phyloP scores from a whole-genome alignment of 1,284 basidiomycete species.

The Moesziomyces sp. region DNA sequence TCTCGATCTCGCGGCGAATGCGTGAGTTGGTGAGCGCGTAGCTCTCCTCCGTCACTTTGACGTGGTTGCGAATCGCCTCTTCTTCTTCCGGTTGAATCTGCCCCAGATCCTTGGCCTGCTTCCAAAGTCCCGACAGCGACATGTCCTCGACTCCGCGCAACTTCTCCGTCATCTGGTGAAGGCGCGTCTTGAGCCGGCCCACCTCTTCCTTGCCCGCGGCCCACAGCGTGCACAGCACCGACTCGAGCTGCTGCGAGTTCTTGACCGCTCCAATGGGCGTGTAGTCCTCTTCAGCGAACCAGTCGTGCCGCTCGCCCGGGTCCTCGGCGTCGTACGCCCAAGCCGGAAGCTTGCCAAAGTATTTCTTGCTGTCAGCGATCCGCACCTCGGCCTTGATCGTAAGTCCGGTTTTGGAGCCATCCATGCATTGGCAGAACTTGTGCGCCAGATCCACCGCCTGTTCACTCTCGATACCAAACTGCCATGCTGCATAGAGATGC shows the following conservation, averaged over 20 bases:
- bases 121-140: constrained; percentile 30
- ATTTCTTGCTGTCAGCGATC: constrained; percentile 26
- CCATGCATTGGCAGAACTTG: constrained; percentile 47
- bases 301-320: constrained; percentile 10
- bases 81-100: constrained; percentile 9
- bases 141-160: constrained; percentile 26
- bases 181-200: constrained; percentile 10
- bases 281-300: constrained; percentile 17
- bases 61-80: constrained; percentile 14
- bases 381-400: constrained; percentile 27
- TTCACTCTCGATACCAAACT: constrained; percentile 22
- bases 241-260: constrained; percentile 18
- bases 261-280: constrained; percentile 3
- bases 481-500: constrained; percentile 40
- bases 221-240: constrained; percentile 39
- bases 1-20: constrained; percentile 10
- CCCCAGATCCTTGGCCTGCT: constrained; percentile 5
- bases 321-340: constrained; percentile 28
- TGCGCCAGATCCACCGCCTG: constrained; percentile 39
- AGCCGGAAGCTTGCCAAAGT: constrained; percentile 22
- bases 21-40: constrained; percentile 18
- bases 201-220: constrained; percentile 15
- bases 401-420: constrained; percentile 35
- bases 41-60: constrained; percentile 26
- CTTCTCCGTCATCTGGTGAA: constrained; percentile 14